These are phyloP conservation scores for Picea glauca DNA, from an alignment of 75 land plant species.

Conservation along the genomic window DNA sequence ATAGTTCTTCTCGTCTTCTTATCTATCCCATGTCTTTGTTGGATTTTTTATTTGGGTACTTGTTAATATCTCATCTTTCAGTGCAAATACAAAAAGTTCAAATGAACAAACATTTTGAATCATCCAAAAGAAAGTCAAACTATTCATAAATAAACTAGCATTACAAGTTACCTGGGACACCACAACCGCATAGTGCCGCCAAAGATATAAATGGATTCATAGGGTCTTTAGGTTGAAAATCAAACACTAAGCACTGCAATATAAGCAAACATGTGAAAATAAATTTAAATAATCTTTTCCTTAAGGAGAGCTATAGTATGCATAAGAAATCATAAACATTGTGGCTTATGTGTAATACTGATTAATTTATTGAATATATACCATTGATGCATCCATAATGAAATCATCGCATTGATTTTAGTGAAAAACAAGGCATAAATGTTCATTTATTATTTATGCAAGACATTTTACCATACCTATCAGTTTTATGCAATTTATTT, in stretches of 20 bases:
- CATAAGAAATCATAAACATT: neutral
- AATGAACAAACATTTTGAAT: neutral
- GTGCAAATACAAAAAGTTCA: neutral
- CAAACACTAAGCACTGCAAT: constrained; percentile 7
- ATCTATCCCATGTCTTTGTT: no score
- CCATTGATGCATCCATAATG: no score
- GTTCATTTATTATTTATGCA: no score
- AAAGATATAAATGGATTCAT: constrained; percentile 1
- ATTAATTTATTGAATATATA: no score
- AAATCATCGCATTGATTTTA: no score
- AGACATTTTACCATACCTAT: no score
- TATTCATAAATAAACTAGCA: neutral
- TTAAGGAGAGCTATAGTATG: neutral
- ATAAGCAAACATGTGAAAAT: neutral
- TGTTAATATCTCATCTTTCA: neutral
- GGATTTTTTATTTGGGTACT: no score
- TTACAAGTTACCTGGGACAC: constrained; percentile 6
- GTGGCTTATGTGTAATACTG: no score
- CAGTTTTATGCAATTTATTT: no score
- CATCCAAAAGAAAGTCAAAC: neutral
- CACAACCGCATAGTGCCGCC: neutral
- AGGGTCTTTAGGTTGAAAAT: constrained; percentile 10
- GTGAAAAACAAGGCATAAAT: no score
- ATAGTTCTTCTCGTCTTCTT: no score
- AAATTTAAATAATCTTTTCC: neutral